Conservation (phyloP, 2,329 filamentous ascomycete genomes). For the Claviceps monticola region DNA sequence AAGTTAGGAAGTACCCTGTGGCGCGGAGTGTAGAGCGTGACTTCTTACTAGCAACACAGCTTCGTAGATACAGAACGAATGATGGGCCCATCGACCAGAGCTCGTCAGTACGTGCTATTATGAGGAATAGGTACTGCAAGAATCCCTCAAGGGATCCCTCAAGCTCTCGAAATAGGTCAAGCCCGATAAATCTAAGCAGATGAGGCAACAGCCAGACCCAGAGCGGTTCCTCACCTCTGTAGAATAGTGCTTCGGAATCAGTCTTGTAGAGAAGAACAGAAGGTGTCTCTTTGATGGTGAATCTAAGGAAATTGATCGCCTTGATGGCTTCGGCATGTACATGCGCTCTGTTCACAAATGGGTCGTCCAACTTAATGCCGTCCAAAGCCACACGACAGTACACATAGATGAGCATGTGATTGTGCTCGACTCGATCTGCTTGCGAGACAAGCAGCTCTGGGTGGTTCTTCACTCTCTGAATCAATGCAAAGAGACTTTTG, state of each 20-base stretch:
- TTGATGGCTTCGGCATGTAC: slow-evolving; percentile 49
- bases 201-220: slow-evolving; percentile 52
- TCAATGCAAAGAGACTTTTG: slow-evolving; percentile 49
- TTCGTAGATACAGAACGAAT: slow-evolving; percentile 33
- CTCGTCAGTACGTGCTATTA: slow-evolving; percentile 26
- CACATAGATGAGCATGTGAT: slow-evolving; percentile 75
- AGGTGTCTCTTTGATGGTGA: slow-evolving; percentile 63
- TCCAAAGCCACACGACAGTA: slow-evolving; percentile 69
- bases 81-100: slow-evolving; percentile 35
- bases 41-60: slow-evolving; percentile 28
- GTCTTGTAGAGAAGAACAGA: slow-evolving; percentile 42
- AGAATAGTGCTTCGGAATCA: slow-evolving; percentile 28
- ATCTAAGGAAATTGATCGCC: slow-evolving; percentile 63
- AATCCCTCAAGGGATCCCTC: slow-evolving; percentile 38
- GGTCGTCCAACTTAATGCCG: slow-evolving; percentile 51
- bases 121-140: slow-evolving; percentile 33
- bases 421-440: slow-evolving; percentile 58
- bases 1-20: slow-evolving; percentile 7
- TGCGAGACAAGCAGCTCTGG: slow-evolving; percentile 41
- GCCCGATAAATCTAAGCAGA: slow-evolving; percentile 42
- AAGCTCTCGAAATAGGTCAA: slow-evolving; percentile 32
- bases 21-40: slow-evolving; percentile 1
- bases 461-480: slow-evolving; percentile 39
- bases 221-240: slow-evolving; percentile 44
- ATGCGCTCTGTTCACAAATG: slow-evolving; percentile 44